Evolutionary conservation across 768 basidiomycete genomes (phyloP), one percentile per base, ranked within the genome.

Genomic region (Termitomyces sp.): DNA sequence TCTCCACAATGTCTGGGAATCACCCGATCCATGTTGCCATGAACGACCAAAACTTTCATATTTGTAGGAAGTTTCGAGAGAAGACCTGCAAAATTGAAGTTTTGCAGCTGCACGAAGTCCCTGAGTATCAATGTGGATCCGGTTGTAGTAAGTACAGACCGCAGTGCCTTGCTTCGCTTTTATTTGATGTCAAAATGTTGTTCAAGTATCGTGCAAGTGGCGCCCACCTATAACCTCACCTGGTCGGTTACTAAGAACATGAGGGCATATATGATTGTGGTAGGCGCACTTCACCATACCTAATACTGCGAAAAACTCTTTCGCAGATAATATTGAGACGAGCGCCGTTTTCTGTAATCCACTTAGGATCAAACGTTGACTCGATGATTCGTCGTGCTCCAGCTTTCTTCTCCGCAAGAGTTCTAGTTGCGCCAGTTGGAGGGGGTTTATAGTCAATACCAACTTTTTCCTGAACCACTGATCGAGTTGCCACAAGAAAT

Each of bases 1-100:
- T 70, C 64, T 25, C 71, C 74, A 60, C 70, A 74, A 12, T 64
- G 60, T 59, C 69, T 72, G 2, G 78, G 77, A 43, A 78, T 69
- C 7, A 77, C 67, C 56, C 68, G 65, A 66, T 79, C 78, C 10
- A 72, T 61, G 45, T 67, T 69, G n/a, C 79, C 78, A 48, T 80
- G 79, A n/a, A 80, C 70, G 32, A 80, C 68, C 42, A 80, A 64
- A 29, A 79, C 73, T 20, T 73, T 71, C n/a, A 69, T 65, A 31
- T 74, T 70, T 17, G 51, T 55, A 8, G 76, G 70, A 15, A 78
- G 59, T 36, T 69, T 68, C 14, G 66, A 42, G 31, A 75, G 68
- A 14, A 72, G 65, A 34, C 68, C 61, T 38, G 63, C 69, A 62
- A 74, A 74, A 37, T 73, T 66, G 54, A 77, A 76, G 8, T 67